phyloP scores from a whole-genome alignment of 2,329 filamentous ascomycete species.

The Exophiala spinifera region DNA sequence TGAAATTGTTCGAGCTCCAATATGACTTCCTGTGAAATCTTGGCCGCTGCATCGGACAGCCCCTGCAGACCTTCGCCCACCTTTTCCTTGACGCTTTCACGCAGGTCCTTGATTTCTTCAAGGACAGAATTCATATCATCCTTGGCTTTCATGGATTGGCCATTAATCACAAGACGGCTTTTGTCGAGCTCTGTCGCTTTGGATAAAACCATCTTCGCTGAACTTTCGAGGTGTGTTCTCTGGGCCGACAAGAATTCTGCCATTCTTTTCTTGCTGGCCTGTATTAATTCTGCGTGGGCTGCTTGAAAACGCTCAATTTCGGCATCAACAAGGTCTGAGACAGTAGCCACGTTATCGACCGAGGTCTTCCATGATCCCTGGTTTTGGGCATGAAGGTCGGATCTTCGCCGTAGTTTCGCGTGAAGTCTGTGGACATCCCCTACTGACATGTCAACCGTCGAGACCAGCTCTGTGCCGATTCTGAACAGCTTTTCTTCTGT shows the following conservation, averaged over 20 bases:
- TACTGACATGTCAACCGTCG: constrained; percentile 73
- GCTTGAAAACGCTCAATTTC: constrained; percentile 69
- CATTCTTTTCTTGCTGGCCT: constrained; percentile 67
- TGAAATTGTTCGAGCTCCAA: constrained; percentile 84
- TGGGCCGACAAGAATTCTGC: constrained; percentile 73
- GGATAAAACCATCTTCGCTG: constrained; percentile 67
- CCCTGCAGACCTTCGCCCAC: constrained; percentile 82
- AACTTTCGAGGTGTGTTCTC: constrained; percentile 65
- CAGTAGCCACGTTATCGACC: constrained; percentile 69
- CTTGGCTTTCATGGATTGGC: constrained; percentile 54
- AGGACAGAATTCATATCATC: constrained; percentile 88
- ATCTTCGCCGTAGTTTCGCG: constrained; percentile 81
- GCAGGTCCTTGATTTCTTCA: constrained; percentile 85
- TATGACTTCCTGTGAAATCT: constrained; percentile 85
- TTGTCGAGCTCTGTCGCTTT: constrained; percentile 66
- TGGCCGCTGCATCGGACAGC: constrained; percentile 77
- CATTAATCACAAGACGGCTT: constrained; percentile 65
- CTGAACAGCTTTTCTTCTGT: constrained; percentile 75
- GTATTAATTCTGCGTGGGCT: constrained; percentile 70
- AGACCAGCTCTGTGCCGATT: constrained; percentile 73
- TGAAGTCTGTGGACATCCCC: constrained; percentile 76
- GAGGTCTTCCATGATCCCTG: constrained; percentile 74
- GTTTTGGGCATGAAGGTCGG: constrained; percentile 77
- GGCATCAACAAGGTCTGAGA: constrained; percentile 73
- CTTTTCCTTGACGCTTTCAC: constrained; percentile 80